These are phyloP conservation scores for Xylaria digitata DNA, from an alignment of 2,329 filamentous ascomycete genomes.

Conservation along the genomic window DNA sequence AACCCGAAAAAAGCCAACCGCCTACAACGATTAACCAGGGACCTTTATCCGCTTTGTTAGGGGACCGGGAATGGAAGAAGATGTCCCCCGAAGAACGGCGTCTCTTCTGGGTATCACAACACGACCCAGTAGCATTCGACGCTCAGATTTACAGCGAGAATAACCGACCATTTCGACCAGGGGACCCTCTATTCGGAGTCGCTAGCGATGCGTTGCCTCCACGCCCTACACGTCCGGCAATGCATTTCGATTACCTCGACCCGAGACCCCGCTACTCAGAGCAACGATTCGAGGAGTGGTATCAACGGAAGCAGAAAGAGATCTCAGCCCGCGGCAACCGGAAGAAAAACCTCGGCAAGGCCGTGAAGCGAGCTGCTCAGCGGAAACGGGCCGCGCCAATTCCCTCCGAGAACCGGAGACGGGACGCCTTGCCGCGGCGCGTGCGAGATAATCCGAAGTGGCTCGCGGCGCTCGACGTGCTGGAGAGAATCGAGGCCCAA, in stretches of 20 bases:
- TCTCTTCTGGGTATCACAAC: slow-evolving; percentile 41
- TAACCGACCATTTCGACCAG: slow-evolving; percentile 47
- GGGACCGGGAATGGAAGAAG: slow-evolving; percentile 32
- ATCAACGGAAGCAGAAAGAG: slow-evolving; percentile 60
- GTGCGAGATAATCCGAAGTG: slow-evolving; percentile 59
- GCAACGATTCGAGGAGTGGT: slow-evolving; percentile 59
- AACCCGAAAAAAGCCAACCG: neutral
- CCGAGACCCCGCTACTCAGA: slow-evolving; percentile 62
- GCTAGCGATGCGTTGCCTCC: slow-evolving; percentile 33
- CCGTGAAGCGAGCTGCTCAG: slow-evolving; percentile 45
- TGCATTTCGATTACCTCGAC: slow-evolving; percentile 60
- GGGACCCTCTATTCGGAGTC: slow-evolving; percentile 40
- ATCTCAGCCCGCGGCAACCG: slow-evolving; percentile 61
- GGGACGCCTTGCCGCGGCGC: slow-evolving; percentile 54
- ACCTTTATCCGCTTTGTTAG: slow-evolving; percentile 26
- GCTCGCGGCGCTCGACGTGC: slow-evolving; percentile 56
- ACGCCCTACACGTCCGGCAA: slow-evolving; percentile 44
- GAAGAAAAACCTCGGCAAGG: slow-evolving; percentile 63
- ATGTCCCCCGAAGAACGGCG: slow-evolving; percentile 40
- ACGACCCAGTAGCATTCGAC: slow-evolving; percentile 51
- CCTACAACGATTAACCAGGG: neutral
- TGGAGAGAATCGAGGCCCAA: slow-evolving; percentile 41
- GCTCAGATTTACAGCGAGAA: slow-evolving; percentile 54
- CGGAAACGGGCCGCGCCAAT: slow-evolving; percentile 52
- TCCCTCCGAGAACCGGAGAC: slow-evolving; percentile 11